Evolutionary conservation across 208 protist species (phyloP).

Genomic region (Leishmania major): DNA sequence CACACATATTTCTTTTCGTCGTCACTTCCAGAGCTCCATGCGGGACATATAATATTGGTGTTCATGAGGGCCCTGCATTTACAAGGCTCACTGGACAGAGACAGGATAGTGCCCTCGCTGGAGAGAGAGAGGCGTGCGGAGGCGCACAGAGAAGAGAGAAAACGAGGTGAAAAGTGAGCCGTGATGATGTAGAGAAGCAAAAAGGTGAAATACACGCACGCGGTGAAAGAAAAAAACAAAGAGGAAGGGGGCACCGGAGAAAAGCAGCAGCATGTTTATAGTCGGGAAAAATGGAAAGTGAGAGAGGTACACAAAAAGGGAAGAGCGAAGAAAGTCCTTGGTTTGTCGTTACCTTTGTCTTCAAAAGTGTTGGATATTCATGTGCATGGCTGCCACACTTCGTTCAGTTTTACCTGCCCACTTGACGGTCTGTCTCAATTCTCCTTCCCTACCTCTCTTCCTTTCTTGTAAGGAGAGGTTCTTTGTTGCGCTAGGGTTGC

Average conservation of each 20-base stretch:
- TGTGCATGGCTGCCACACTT: background rate
- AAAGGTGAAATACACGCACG: background rate
- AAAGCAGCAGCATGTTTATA: slow-evolving; percentile 8
- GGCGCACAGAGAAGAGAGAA: background rate
- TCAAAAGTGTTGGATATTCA: background rate
- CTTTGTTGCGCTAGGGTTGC: background rate
- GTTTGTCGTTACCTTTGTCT: background rate
- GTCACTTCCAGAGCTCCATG: background rate
- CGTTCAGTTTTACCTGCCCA: background rate
- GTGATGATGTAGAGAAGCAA: background rate
- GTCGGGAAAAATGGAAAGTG: background rate
- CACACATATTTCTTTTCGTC: background rate
- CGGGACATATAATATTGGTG: background rate
- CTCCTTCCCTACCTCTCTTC: background rate
- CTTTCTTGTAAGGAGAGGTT: too few species aligned
- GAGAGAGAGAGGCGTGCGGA: background rate
- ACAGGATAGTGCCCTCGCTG: background rate
- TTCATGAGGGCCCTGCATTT: background rate
- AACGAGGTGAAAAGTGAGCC: background rate
- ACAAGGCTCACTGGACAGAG: background rate
- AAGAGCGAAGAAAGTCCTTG: background rate
- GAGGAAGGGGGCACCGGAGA: background rate
- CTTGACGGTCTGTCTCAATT: too few species aligned
- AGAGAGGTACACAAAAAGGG: background rate
- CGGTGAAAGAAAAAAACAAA: background rate